These are phyloP conservation scores for Cucumis sativus DNA, from an alignment of 306 rosid species.

Conservation along the genomic window Cucumber_9930_V3 NC_026655.2:718501-719000, in stretches of 20 bases:
- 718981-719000: neutral
- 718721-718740: slow-evolving; percentile 7
- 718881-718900: neutral
- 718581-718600: slow-evolving; percentile 30
- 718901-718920: neutral
- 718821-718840: neutral
- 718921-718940: neutral
- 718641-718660: neutral
- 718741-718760: neutral
- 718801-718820: neutral
- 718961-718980: neutral
- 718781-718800: neutral
- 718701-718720: neutral
- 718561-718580: slow-evolving; percentile 51
- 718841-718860: neutral
- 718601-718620: neutral
- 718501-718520: slow-evolving; percentile 8
- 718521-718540: slow-evolving; percentile 27
- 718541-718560: slow-evolving; percentile 52
- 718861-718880: neutral
- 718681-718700: slow-evolving; percentile 1
- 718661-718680: neutral
- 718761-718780: slow-evolving; percentile 5
- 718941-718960: neutral
- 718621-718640: neutral